Evolutionary conservation across 352 stramenopile species (phyloP), one percentile per base, ranked within the genome.

Genomic region (Globisporangium recalcitrans): DNA sequence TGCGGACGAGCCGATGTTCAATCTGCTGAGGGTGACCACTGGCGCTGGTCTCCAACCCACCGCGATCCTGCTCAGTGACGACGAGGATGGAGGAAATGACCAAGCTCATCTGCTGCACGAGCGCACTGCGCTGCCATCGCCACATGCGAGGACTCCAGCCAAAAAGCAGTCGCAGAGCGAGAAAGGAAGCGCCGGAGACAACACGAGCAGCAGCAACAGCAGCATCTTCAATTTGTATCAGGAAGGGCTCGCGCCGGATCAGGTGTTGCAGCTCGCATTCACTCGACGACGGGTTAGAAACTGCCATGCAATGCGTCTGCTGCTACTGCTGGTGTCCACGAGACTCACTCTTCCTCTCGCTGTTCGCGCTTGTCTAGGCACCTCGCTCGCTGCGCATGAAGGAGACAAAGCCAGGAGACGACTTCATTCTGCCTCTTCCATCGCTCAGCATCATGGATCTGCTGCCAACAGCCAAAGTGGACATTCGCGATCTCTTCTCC

Each of bases 181-280:
- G 11, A 42, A 27, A 26, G 51, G 4, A 6, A 26, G 27, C 13
- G 19, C 6, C 10, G 27, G 10, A 29, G 11, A 4, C 32, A 55
- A 24, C 62, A 22, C 34, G 19, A 9, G 22, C 32, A 31, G 34
- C 16, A 31, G 49, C 26, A 66, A n/a, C 29, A 29, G 19, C 24
- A 62, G 55, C 26, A 64, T 86, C 24, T 89, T 89, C 59, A 70
- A 74, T 27, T 70, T 91, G n/a, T 91, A 91, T 53, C 82, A 91
- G 52, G 62, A 76, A 58, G 82, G 82, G 4, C 51, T 83, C 27
- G 47, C 56, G 8, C 34, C 75, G 0, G 74, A 88, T 16, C 82
- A 89, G 46, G 72, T 77, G 31, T 68, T 91, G 36, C 82, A 85
- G 36, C 63, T 91, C 52, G 77, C 78, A 32, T 91, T 73, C 58